Base-by-base conservation (phyloP, 257 asterid genomes). In the Capsicum rhomboideum region DNA sequence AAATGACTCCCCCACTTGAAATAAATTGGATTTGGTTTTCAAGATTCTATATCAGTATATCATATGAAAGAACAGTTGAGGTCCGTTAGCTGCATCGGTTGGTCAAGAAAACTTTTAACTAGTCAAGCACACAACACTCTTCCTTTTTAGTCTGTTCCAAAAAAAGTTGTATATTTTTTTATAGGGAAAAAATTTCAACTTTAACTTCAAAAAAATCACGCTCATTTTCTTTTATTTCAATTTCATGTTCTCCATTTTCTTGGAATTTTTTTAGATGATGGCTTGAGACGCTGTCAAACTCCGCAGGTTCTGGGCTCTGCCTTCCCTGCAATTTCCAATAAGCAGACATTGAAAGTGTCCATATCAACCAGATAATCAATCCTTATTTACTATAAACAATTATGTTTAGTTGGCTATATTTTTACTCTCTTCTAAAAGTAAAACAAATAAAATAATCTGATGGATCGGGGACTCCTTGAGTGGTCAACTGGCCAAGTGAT, bases 401-500 rank as follows among this genome's bases (percentile, higher is more conserved):
- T 29, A 40, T 46, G 49, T 17, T 82, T 46, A 61, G 37, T n/a
- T 23, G 40, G 42, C 49, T 34, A 80, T 49, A 29, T 49, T 18
- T 55, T 40, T 9, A 82, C 28, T 34, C 75, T 37, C 26, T 29
- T 66, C 23, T 29, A 7, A 56, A 31, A 31, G 26, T 18, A 13
- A 66, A 66, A 20, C 23, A 68, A 71, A 14, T 46, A 71, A 64
- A 67, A 46, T 23, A 21, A 46, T 44, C 12, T 4, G 42, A 26
- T 74, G 80, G 29, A 66, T 82, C 63, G 8, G 88, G 79, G 78
- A 50, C 80, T 50, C 46, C 74, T 87, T 82, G 80, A 85, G 55
- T 52, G 77, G 93, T 90, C 91, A 90, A 87, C 71, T 79, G 71
- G 46, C 85, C 87, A 86, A 87, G 56, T 44, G 31, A 23, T 74